Percentiles rank a stretch among this genome's conserved stretches.
Evolutionary conservation across 2,329 filamentous ascomycete species (phyloP).

Genomic region (Pseudogymnoascus sp.): DNA sequence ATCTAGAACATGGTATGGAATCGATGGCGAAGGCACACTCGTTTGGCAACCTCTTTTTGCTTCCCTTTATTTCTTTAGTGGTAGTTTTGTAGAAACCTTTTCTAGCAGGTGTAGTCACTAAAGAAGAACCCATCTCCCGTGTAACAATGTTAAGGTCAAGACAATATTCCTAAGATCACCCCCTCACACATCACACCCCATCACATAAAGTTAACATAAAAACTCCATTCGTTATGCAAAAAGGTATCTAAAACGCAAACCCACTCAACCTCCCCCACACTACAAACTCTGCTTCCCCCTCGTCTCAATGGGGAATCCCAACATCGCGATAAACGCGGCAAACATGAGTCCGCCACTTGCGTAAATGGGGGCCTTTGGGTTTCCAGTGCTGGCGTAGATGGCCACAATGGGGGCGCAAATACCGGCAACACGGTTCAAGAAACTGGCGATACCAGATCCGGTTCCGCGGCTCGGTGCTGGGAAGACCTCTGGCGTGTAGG

Average conservation of each 20-base stretch:
- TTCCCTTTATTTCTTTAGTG: too few relatives aligned
- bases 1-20: too few relatives aligned
- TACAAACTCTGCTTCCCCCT: constrained; percentile 51
- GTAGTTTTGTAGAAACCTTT: too few relatives aligned
- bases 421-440: constrained; percentile 61
- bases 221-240: not conserved
- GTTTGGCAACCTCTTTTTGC: too few relatives aligned
- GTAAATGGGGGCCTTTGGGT: constrained; percentile 50
- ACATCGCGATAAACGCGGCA: constrained; percentile 52
- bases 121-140: too few relatives aligned
- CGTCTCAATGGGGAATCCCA: constrained; percentile 57
- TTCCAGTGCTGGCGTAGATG: constrained; percentile 36
- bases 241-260: not conserved
- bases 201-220: not conserved
- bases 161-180: too few relatives aligned
- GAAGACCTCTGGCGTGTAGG: constrained; percentile 72
- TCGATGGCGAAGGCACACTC: too few relatives aligned
- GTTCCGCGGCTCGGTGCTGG: constrained; percentile 65
- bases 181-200: too few relatives aligned
- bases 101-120: too few relatives aligned
- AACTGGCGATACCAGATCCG: constrained; percentile 64
- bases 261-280: not conserved
- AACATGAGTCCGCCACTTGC: constrained; percentile 51
- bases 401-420: constrained; percentile 64
- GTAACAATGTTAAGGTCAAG: too few relatives aligned